A percentile compares a stretch with the other conserved stretches of the same genome.
Evolutionary conservation across 2,329 filamentous ascomycete genomes (phyloP).

Genomic region (Bisporella sp.): DNA sequence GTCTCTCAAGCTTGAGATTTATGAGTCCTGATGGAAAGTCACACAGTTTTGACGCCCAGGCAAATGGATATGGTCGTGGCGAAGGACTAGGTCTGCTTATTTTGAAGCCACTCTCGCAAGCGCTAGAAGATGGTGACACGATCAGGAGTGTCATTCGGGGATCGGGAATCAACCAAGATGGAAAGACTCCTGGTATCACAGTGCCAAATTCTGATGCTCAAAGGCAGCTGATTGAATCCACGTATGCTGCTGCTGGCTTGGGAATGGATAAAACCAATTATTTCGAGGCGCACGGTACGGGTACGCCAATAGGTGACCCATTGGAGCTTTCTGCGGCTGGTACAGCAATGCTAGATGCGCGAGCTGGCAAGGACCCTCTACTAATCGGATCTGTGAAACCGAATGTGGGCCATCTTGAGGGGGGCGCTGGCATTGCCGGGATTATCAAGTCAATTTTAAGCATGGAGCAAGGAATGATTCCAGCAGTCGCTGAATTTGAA

Average conservation of each 20-base stretch:
- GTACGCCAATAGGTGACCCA: not conserved
- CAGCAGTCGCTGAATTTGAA: constrained; percentile 12
- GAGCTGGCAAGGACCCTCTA: not conserved
- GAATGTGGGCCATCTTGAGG: constrained; percentile 9
- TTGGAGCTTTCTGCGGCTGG: not conserved
- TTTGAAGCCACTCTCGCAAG: constrained; percentile 51
- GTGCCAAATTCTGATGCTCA: constrained; percentile 42
- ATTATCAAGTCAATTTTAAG: constrained; percentile 13
- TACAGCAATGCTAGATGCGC: not conserved
- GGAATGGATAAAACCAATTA: constrained; percentile 7
- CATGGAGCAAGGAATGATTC: constrained; percentile 28
- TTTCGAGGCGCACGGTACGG: not conserved
- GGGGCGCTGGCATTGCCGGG: constrained; percentile 10
- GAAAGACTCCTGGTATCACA: constrained; percentile 45
- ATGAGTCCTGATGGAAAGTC: constrained; percentile 32
- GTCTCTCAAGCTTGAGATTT: not conserved
- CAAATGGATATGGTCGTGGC: constrained; percentile 56
- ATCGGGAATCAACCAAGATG: constrained; percentile 40
- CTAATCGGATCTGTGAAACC: not conserved
- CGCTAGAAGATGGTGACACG: constrained; percentile 50
- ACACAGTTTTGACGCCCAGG: constrained; percentile 48
- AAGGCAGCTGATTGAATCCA: constrained; percentile 1
- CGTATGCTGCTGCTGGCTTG: constrained; percentile 8
- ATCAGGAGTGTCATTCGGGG: constrained; percentile 40
- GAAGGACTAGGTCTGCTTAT: constrained; percentile 53